Evolutionary conservation across 495 filamentous ascomycete genomes (phyloP).

Genomic region (Rostrohypoxylon terebratum): DNA sequence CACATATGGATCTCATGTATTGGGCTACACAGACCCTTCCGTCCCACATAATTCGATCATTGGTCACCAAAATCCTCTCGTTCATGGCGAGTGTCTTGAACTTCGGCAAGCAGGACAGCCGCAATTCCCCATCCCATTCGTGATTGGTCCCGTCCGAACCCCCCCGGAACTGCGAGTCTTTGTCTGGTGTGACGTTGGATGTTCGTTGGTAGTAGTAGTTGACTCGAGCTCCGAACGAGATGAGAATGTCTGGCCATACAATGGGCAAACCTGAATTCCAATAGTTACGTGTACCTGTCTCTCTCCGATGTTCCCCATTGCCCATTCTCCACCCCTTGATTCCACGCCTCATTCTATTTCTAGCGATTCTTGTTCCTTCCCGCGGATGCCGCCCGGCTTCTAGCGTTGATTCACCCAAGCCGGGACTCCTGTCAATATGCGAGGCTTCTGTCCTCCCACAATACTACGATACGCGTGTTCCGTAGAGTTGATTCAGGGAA

Average conservation of each 20-base stretch:
- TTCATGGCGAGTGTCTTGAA: constrained; percentile 42
- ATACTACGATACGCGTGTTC: constrained; percentile 15
- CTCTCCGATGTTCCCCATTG: constrained; percentile 22
- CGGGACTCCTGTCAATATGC: constrained; percentile 35
- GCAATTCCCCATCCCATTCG: constrained; percentile 36
- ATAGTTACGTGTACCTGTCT: constrained; percentile 41
- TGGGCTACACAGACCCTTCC: constrained; percentile 25
- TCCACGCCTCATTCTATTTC: constrained; percentile 31
- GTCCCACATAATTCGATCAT: constrained; percentile 18
- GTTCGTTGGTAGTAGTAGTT: constrained; percentile 31
- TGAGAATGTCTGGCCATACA: constrained; percentile 33
- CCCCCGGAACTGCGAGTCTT: constrained; percentile 40
- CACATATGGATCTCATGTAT: constrained; percentile 26
- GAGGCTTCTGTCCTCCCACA: constrained; percentile 23
- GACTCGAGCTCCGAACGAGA: constrained; percentile 25
- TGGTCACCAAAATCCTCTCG: constrained; percentile 21
- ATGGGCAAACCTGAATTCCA: constrained; percentile 35
- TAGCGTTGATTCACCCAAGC: neutral
- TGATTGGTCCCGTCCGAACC: constrained; percentile 36
- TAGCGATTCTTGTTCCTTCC: constrained; percentile 13
- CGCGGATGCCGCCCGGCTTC: neutral
- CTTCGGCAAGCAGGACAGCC: constrained; percentile 43
- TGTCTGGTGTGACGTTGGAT: constrained; percentile 34
- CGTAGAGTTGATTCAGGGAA: constrained; percentile 31
- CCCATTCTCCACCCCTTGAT: constrained; percentile 3